These are phyloP conservation scores for Trichoderma cornu-damae DNA, from an alignment of 2,329 filamentous ascomycete genomes.

Conservation along the genomic window DNA sequence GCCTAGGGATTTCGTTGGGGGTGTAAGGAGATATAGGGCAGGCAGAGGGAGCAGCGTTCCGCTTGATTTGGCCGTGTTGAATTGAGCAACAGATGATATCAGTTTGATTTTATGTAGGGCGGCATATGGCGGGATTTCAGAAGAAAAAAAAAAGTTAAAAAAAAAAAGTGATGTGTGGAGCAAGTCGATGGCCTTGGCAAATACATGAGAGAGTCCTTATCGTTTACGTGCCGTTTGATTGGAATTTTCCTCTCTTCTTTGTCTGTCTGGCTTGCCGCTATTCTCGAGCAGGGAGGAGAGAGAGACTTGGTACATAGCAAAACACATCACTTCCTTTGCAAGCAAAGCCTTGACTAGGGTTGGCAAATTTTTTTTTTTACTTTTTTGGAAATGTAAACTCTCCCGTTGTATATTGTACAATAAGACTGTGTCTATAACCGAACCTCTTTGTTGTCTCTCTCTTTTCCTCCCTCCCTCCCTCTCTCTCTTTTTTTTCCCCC, in stretches of 20 bases:
- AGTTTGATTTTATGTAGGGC: constrained; percentile 4
- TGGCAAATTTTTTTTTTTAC: no score
- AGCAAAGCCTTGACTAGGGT: background rate
- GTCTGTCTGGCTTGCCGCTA: background rate
- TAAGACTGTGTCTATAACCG: background rate
- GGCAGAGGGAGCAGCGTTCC: constrained; percentile 93
- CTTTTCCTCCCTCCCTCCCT: background rate
- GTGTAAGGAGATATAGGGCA: constrained; percentile 74
- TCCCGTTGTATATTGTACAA: constrained; percentile 4
- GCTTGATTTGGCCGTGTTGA: constrained; percentile 62
- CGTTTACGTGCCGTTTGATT: no score
- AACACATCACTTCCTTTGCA: background rate
- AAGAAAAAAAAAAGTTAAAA: no score
- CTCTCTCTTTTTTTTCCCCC: no score
- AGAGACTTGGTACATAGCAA: background rate
- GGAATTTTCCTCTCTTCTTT: background rate
- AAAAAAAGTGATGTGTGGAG: background rate
- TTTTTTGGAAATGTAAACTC: no score
- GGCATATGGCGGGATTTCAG: background rate
- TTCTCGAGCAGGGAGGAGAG: background rate
- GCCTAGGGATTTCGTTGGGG: constrained; percentile 73
- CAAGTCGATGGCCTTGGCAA: background rate
- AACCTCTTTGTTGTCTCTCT: no score
- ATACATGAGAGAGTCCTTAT: background rate
- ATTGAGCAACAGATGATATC: constrained; percentile 12